Evolutionary conservation across 306 rosid genomes (phyloP), one percentile per base, ranked within the genome.

Genomic region (Pterocarpus macrocarpus): DNA sequence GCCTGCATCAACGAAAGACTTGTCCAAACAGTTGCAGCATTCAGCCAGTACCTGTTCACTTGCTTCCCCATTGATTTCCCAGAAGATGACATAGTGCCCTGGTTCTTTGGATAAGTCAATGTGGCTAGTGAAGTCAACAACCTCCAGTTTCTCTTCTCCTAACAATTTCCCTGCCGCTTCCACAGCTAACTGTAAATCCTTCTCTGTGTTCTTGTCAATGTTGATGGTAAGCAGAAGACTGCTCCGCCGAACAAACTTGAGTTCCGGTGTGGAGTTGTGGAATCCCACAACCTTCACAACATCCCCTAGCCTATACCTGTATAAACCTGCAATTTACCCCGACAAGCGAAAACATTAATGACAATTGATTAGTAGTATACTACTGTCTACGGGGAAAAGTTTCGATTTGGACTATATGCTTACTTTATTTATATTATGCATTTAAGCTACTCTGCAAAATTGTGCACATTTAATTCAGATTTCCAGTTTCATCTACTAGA

Each of bases 151-250:
- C 14, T 92, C 92, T 7, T 76, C 92, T 2, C 88, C 85, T 59
- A 96, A 66, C 14, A 87, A 13, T 79, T 78, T 86, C 1, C 73
- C 82, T 0, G 94, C 98, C 7, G 80, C 94, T 77, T 91, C 99
- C 33, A 96, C 98, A 0, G 97, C 80, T 55, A 90, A 47, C 58
- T 96, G 99, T 32, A 96, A 75, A 73, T 96, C 99, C 39, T 89
- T 89, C 83, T 96, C 98, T 0, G 99, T 93, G 91, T 86, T 96
- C 94, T 96, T 96, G 94, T 96, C 99, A 0, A 96, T 96, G 90
- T 96, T 89, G 16, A 96, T 77, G 36, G 73, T 89, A 0, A 92
- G 91, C 28, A 96, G 73, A 64, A 96, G 97, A 71, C 90, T 89
- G 56, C 90, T 86, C 30, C 99, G 38, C 28, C 97, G 75, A 12